Evolutionary conservation across 108 stramenopile species (phyloP).

Genomic region (Chaetoceros tenuissimus): DNA sequence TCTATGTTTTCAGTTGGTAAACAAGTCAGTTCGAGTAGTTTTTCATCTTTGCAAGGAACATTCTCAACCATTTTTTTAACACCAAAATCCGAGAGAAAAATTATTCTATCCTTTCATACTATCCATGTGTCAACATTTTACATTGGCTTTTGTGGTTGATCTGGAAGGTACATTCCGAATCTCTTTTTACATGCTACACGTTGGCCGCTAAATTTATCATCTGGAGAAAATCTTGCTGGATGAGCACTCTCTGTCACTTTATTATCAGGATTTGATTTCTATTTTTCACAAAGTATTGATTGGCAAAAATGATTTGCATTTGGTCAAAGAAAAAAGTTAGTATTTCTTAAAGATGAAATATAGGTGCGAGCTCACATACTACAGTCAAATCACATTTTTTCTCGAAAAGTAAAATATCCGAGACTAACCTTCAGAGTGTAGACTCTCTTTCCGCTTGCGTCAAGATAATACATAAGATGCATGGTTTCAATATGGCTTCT

Average conservation of each 20-base stretch:
- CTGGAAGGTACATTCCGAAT: conserved; percentile 93
- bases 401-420: not conserved
- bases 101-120: too few relatives aligned
- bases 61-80: too few relatives aligned
- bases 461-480: conserved; percentile 99
- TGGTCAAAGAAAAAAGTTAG: not conserved
- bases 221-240: conserved; percentile 97
- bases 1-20: too few relatives aligned
- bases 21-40: too few relatives aligned
- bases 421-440: conserved; percentile 94
- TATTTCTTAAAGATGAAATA: not conserved
- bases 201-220: conserved; percentile 97
- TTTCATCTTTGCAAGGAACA: too few relatives aligned
- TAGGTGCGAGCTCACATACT: not conserved
- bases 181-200: conserved; percentile 95
- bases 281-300: too few relatives aligned
- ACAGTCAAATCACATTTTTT: not conserved
- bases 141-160: conserved; percentile 65
- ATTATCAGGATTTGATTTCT: conserved; percentile 83
- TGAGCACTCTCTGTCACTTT: conserved; percentile 90
- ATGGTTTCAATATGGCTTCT: conserved; percentile 37
- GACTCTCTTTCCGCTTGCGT: conserved; percentile 87
- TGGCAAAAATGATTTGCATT: conserved; percentile 1
- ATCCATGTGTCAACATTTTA: too few relatives aligned
- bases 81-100: too few relatives aligned